Evolutionary conservation across 148 eudicot genomes (phyloP).

Genomic region (Salicornia ramosissima): DNA sequence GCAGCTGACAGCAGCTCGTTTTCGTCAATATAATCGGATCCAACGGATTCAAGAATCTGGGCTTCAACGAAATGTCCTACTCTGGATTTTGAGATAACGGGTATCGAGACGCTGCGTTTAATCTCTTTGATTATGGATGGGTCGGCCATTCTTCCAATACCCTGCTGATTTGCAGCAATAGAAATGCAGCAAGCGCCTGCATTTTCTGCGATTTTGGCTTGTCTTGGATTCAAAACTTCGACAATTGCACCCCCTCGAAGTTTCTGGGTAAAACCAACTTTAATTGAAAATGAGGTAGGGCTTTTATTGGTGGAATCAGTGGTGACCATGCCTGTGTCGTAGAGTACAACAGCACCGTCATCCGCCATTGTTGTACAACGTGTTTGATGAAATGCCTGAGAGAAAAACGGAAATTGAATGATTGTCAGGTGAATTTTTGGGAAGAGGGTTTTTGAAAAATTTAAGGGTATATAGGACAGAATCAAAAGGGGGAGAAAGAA

Average conservation of each 20-base stretch:
- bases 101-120: conserved; percentile 42
- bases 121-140: conserved; percentile 43
- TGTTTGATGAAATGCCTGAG: conserved; percentile 33
- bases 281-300: conserved; percentile 42
- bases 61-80: conserved; percentile 71
- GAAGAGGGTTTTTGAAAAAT: background rate
- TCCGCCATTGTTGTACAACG: conserved; percentile 42
- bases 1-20: conserved; percentile 41
- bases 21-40: conserved; percentile 61
- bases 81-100: conserved; percentile 45
- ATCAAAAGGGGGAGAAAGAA: background rate
- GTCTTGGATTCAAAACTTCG: conserved; percentile 36
- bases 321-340: conserved; percentile 38
- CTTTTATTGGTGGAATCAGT: conserved; percentile 34
- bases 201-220: conserved; percentile 63
- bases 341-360: conserved; percentile 50
- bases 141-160: conserved; percentile 51
- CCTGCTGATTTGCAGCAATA: conserved; percentile 19
- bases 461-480: background rate
- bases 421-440: background rate
- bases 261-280: conserved; percentile 45
- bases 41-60: conserved; percentile 53
- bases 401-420: background rate
- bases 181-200: conserved; percentile 59
- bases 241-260: conserved; percentile 56